Evolutionary conservation across 2,329 filamentous ascomycete genomes (phyloP), one percentile per base, ranked within the genome.

Genomic region (Lecanosticta acicola): DNA sequence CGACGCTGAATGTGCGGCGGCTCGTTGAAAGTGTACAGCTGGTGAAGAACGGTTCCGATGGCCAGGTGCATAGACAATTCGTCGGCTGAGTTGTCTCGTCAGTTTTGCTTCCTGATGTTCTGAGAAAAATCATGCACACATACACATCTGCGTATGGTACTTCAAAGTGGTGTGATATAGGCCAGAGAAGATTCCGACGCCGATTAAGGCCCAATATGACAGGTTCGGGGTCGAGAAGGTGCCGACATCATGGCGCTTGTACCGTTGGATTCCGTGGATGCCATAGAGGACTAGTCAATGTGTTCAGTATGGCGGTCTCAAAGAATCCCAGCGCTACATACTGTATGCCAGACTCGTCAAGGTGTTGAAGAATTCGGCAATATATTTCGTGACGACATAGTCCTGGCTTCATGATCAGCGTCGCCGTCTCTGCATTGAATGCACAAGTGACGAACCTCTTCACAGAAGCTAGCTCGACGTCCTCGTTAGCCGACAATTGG

Each of bases 321-420:
- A 2, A n/a, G 4, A 20, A 10, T 24, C 13, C 10, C 38, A n/a
- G 10, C 11, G 13, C 11, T 16, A 40, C 46, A 8, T 39, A 58
- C 55, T 50, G 49, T 59, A 60, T 3, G 49, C 46, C 21, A 59
- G 42, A 36, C 51, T 58, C 2, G 56, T 59, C n/a, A 59, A 7
- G 3, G 58, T 58, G 39, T 60, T 60, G 55, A 59, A 51, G 49
- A 60, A 60, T 35, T 60, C 58, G 17, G 47, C 57, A 14, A 58
- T 38, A 32, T 51, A 58, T 20, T 49, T 18, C 2, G 56, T 57
- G 40, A 57, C 48, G 36, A 54, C 45, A 33, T 57, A 59, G 45
- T 59, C 55, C 53, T 58, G 34, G 10, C 17, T 13, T 20, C 14
- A 7, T 11, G n/a, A n/a, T 24, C 37, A 24, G 24, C 21, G 8